These are phyloP conservation scores for Sphaceloma murrayae DNA, from an alignment of 2,329 filamentous ascomycete species.

Conservation along the genomic window DNA sequence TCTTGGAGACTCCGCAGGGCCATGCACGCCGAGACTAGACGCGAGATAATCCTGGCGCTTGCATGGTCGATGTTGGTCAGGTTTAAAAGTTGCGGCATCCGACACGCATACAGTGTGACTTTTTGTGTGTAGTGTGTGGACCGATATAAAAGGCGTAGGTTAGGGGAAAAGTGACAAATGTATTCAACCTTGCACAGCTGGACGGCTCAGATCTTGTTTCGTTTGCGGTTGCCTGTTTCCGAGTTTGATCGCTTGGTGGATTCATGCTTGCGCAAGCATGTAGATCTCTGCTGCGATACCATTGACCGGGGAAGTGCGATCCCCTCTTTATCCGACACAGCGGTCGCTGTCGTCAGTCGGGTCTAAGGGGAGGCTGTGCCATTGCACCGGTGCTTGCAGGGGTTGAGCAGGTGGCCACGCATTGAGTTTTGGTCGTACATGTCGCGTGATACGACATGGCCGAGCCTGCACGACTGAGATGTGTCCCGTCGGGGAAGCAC, in stretches of 20 bases:
- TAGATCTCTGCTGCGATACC: not conserved
- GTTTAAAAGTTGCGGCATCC: too few species aligned
- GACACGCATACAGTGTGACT: too few species aligned
- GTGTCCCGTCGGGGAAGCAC: not conserved
- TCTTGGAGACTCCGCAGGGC: not conserved
- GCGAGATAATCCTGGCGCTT: too few species aligned
- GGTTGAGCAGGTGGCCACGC: not conserved
- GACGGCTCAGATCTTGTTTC: not conserved
- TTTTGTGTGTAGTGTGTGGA: too few species aligned
- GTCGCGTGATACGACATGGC: constrained; percentile 4
- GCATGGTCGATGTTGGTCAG: too few species aligned
- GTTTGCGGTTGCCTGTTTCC: not conserved
- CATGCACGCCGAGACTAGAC: too few species aligned
- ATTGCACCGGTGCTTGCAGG: not conserved
- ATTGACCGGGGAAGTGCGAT: not conserved
- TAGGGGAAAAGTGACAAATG: too few species aligned
- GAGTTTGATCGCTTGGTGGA: not conserved
- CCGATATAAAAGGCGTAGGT: too few species aligned
- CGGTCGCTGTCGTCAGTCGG: not conserved
- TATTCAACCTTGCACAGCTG: not conserved
- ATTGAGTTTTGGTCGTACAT: not conserved
- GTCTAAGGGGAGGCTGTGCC: not conserved
- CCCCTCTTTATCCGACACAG: not conserved
- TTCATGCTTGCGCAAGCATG: not conserved
- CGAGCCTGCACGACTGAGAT: too few species aligned